Conservation (phyloP, 75 land plant genomes). For the Sequoiadendron giganteum region DNA sequence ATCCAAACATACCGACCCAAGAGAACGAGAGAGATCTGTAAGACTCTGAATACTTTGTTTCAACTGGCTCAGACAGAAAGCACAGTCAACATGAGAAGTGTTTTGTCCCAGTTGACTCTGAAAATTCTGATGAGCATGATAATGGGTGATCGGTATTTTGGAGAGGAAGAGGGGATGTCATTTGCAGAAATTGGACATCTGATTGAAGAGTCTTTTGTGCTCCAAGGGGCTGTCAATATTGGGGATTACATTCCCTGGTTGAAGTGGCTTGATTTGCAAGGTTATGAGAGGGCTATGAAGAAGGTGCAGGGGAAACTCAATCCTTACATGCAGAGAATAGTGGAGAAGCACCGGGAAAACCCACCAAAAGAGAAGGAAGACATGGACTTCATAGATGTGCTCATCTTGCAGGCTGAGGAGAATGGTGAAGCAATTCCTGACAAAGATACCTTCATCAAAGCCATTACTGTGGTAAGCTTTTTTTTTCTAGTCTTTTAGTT, state of each 20-base stretch:
- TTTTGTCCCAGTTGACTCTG: background rate
- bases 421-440: background rate
- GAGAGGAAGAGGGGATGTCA: background rate
- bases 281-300: constrained; percentile 16
- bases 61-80: background rate
- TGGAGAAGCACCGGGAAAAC: constrained; percentile 20
- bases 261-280: constrained; percentile 39
- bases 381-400: background rate
- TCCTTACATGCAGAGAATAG: constrained; percentile 19
- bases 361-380: background rate
- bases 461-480: background rate
- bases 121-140: constrained; percentile 18
- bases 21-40: constrained; percentile 11
- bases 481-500: background rate
- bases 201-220: constrained; percentile 15
- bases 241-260: constrained; percentile 43
- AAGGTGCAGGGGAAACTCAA: constrained; percentile 4
- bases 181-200: constrained; percentile 9
- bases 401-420: background rate
- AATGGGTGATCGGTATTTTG: constrained; percentile 21
- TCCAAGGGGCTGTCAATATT: constrained; percentile 18
- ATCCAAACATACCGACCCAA: constrained; percentile 1
- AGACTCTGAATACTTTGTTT: background rate
- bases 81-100: background rate
- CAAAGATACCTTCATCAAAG: background rate